These are phyloP conservation scores for Phytophthora parvispora DNA, from an alignment of 352 stramenopile genomes.

Conservation along the genomic window DNA sequence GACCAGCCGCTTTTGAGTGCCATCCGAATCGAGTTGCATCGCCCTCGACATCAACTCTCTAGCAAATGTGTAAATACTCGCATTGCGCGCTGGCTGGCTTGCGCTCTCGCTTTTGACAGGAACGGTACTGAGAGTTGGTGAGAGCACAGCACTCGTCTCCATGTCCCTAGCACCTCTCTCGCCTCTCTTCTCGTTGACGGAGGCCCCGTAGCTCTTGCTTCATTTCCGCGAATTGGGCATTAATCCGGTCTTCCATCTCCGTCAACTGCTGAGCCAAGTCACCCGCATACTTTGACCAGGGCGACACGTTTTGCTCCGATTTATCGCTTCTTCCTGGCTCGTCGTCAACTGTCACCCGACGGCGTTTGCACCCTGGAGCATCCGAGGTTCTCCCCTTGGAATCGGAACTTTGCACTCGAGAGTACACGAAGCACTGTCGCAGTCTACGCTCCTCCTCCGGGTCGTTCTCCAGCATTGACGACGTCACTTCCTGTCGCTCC, in stretches of 20 bases:
- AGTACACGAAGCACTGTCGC: background rate
- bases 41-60: background rate
- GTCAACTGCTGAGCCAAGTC: background rate
- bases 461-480: background rate
- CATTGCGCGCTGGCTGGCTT: background rate
- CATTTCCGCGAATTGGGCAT: background rate
- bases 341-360: background rate
- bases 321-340: background rate
- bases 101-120: background rate
- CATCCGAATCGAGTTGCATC: background rate
- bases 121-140: background rate
- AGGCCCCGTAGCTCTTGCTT: background rate
- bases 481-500: background rate
- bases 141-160: background rate
- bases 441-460: background rate
- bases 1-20: background rate
- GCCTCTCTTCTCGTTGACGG: background rate
- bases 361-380: background rate
- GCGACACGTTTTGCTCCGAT: too few relatives aligned
- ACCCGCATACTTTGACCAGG: background rate
- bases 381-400: background rate
- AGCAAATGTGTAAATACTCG: background rate
- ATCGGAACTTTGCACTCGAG: background rate
- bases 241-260: background rate
- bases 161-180: background rate